Conservation (phyloP, 2,329 filamentous ascomycete species). For the Penicillium hordei region DNA sequence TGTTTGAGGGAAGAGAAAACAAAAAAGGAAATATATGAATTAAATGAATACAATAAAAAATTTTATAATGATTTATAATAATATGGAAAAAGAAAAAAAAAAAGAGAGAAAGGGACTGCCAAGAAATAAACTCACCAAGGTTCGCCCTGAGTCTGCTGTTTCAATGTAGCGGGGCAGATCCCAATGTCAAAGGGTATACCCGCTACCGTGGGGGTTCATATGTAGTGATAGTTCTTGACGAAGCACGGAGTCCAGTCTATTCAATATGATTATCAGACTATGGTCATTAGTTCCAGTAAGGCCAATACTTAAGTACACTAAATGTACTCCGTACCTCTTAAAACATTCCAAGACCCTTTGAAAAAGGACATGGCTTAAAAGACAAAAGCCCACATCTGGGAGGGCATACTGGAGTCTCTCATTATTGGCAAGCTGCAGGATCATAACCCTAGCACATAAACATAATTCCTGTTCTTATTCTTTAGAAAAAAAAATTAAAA, state of each 20-base stretch:
- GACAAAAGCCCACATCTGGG: neutral
- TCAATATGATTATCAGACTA: neutral
- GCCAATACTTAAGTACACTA: neutral
- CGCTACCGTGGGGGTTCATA: constrained; percentile 28
- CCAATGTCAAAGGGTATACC: constrained; percentile 37
- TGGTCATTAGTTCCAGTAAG: neutral
- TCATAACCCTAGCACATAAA: neutral
- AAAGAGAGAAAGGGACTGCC: constrained; percentile 24
- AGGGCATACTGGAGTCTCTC: neutral
- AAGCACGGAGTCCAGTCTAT: neutral
- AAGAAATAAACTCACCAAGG: constrained; percentile 34
- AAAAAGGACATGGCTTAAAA: neutral
- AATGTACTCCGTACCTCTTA: neutral
- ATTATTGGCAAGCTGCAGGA: constrained; percentile 2
- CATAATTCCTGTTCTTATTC: neutral
- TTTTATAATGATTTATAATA: neutral
- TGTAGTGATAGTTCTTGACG: constrained; percentile 3
- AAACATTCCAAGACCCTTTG: neutral
- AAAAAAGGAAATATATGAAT: constrained; percentile 1
- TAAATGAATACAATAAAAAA: neutral
- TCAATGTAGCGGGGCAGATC: constrained; percentile 39
- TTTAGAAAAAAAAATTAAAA: neutral
- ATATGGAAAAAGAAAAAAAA: neutral
- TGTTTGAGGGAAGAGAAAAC: constrained; percentile 16
- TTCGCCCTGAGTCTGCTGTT: constrained; percentile 30